Evolutionary conservation across 768 basidiomycete genomes (phyloP), one percentile per base, ranked within the genome.

Genomic region (Leccinum aurantiacum): DNA sequence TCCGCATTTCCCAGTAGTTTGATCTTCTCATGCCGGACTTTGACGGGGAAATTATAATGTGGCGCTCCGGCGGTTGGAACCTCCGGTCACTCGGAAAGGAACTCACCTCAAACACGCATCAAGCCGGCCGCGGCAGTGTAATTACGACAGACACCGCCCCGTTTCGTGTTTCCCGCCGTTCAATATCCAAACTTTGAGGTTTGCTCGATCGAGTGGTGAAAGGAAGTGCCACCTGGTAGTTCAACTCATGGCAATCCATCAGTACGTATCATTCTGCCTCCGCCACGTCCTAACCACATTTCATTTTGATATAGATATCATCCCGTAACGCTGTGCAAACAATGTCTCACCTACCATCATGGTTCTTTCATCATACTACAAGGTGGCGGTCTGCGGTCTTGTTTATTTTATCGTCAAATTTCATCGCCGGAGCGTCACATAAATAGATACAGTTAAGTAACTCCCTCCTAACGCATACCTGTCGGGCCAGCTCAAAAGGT

Each of bases 51-150:
- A 48, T 48, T n/a, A 48, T 53, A 31, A 13, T 38, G 59, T 62
- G 63, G 63, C 56, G 17, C 22, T 48, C 66, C 66, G 66, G 66
- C 44, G 6, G 27, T 33, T 15, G 7, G 14, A 48, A 31, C 56
- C 57, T 11, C 66, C 66, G 66, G 63, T 56, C 57, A 38, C 50
- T 47, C 11, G 24, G 38, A 57, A 47, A 33, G 29, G 29, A 25
- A n/a, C n/a, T 6, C 25, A 25, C 27, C n/a, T 13, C 8, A 25
- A 25, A 41, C 27, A 49, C 17, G 15, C 44, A 60, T 57, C 25
- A 51, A 54, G 52, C 33, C 25, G 53, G 24, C 25, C 11, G 11
- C 10, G 10, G 13, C 13, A 15, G 22, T 15, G 15, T 50, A 24
- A 38, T 37, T 44, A 52, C 53, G 49, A 33, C 24, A 15, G 53